Evolutionary conservation across 441 rosid genomes (phyloP), one percentile per base, ranked within the genome.

Genomic region (Adansonia madagascariensis): DNA sequence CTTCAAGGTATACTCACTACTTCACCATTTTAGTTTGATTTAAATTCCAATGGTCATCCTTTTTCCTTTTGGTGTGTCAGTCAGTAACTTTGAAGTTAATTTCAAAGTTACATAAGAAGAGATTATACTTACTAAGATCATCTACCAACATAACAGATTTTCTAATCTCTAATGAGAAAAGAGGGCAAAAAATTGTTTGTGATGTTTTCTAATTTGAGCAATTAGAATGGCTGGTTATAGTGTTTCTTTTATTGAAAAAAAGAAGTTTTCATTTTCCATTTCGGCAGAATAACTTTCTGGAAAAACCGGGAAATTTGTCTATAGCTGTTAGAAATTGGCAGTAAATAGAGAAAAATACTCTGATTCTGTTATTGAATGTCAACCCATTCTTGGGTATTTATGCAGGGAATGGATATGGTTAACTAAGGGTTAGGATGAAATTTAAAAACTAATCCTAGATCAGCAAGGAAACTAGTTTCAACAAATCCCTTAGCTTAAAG

Each of bases 1-100:
- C 86, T 92, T 96, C 84, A 92, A 88, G 98, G 99, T 96, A 90
- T 31, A 73, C 63, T 75, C 22, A 65, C 55, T 75, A 43, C 60
- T 77, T 53, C 3, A 50, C 59, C 62, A 73, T 77, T 72, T 55
- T 67, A 55, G 67, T 57, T 41, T 67, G 11, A 14, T 65, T 75
- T 49, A 71, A 70, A n/a, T 69, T 71, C 74, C 17, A 3, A 14
- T 27, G 27, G 2, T 17, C 27, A 65, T 43, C 63, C 73, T 65
- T 76, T 9, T 3, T 8, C 53, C 64, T 20, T 35, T 41, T 56
- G 11, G 18, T 56, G 31, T 56, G 4, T 41, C 18, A 4, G 46
- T 18, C 18, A 18, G 75, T 56, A 1, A 35, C 39, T 55, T 35
- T 72, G 75, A 27, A 8, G 62, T 31, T 52, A 50, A 71, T 11